Base-by-base conservation (phyloP, 768 basidiomycete species). In the Tulasnella sp. region DNA sequence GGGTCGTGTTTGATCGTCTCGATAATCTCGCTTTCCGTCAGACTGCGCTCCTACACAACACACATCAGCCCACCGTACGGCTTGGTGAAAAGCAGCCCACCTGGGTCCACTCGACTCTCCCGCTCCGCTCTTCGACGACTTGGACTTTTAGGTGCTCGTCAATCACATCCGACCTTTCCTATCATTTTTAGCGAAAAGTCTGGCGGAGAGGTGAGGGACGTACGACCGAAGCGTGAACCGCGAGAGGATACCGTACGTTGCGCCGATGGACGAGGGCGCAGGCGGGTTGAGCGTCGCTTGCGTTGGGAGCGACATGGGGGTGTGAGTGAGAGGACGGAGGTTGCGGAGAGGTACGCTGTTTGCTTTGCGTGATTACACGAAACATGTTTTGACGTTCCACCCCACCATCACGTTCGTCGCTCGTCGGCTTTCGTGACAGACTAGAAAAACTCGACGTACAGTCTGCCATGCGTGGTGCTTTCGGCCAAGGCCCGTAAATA, bases 1-100 rank as follows among this genome's bases (percentile, higher is more conserved):
- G 39, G 31, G 32, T 14, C 11, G 4, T 23, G 12, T 17, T 39
- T 31, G 19, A n/a, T 7, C 9, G 40, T 76, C 61, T 86, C 86
- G 2, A 88, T 67, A 37, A 88, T 86, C 66, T 88, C 86, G 4
- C 80, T 73, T 54, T 87, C 84, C 37, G 74, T 73, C 41, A 88
- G 74, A 66, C 77, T 81, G 58, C 86, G 74, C 73, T 88, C 84
- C 85, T 87, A 71, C 62, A n/a, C 39, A 37, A 14, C 39, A 43
- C 40, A 55, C 4, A 41, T 19, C 11, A n/a, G 29, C 21, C 29
- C 9, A 19, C 21, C 42, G 21, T 17, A 11, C 23, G 14, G 23
- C 19, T 21, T 4, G 37, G n/a, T 11, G 4, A 17, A 8, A 17
- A 6, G 40, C 5, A 21, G 57, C 46, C 4, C 41, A 53, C 53